A percentile compares a stretch with the other conserved stretches of the same genome.
These are phyloP conservation scores for Epithemia pelagica DNA, from an alignment of 108 stramenopile species.

Conservation along the genomic window DNA sequence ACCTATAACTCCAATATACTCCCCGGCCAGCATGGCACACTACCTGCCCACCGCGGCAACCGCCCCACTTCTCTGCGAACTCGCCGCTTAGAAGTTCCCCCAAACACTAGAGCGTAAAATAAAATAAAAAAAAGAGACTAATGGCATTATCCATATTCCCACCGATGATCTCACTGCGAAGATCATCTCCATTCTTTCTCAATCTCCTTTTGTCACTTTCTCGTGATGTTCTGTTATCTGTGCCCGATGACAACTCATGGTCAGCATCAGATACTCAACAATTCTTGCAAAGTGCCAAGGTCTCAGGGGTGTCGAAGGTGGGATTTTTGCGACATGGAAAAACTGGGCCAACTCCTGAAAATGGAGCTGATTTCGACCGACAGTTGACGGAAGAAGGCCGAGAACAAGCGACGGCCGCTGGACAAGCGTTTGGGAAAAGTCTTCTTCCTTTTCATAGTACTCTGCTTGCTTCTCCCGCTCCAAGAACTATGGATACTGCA, in stretches of 20 bases:
- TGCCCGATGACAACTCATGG: background rate
- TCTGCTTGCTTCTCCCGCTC: conserved; percentile 37
- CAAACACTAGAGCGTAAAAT: no score
- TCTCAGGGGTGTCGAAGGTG: conserved; percentile 8
- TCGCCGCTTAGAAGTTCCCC: no score
- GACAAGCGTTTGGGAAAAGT: conserved; percentile 30
- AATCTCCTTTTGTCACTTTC: background rate
- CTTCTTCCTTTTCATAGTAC: conserved; percentile 20
- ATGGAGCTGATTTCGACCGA: conserved; percentile 37
- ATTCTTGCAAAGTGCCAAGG: background rate
- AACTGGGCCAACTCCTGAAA: conserved; percentile 19
- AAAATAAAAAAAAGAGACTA: no score
- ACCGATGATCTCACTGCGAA: background rate
- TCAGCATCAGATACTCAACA: background rate
- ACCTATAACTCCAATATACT: no score
- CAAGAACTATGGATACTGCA: conserved; percentile 42
- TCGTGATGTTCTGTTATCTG: background rate
- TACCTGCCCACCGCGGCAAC: no score
- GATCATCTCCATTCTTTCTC: background rate
- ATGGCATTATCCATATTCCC: background rate
- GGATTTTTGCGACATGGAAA: conserved; percentile 47
- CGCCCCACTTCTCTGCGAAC: no score
- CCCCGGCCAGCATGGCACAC: no score
- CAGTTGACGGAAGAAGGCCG: conserved; percentile 25
- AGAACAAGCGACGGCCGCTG: conserved; percentile 30